phyloP scores from a whole-genome alignment of 345 rosid species.

The Salix dunnii region DNA sequence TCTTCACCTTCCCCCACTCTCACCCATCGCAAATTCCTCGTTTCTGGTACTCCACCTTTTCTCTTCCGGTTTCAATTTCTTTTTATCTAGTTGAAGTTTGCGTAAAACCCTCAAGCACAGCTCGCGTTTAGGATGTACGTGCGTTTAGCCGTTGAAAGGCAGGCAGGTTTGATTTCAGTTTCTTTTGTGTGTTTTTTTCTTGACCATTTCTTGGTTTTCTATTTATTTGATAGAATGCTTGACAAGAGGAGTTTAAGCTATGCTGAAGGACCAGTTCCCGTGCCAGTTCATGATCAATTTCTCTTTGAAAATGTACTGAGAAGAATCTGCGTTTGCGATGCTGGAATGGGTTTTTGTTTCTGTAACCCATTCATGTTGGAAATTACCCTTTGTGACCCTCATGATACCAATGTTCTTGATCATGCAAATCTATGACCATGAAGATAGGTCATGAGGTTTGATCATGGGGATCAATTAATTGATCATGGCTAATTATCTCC shows the following conservation, averaged over 20 bases:
- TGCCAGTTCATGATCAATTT: conserved; percentile 65
- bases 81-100: conserved; percentile 76
- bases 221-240: conserved; percentile 57
- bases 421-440: too few relatives aligned
- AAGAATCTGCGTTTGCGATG: conserved; percentile 68
- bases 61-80: not conserved
- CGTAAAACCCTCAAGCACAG: conserved; percentile 82
- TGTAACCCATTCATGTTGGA: too few relatives aligned
- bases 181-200: not conserved
- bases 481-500: too few relatives aligned
- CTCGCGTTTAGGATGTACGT: conserved; percentile 63
- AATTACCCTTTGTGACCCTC: too few relatives aligned
- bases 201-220: not conserved
- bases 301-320: conserved; percentile 68
- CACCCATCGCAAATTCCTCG: conserved; percentile 47
- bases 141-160: conserved; percentile 67
- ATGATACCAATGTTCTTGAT: too few relatives aligned
- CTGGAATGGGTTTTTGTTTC: conserved; percentile 41
- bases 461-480: too few relatives aligned
- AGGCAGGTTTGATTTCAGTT: conserved; percentile 24
- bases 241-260: conserved; percentile 88
- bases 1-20: conserved; percentile 32
- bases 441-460: too few relatives aligned
- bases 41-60: conserved; percentile 50
- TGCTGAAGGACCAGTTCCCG: conserved; percentile 68